A percentile compares a stretch with the other conserved stretches of the same genome.
Conservation (phyloP, 73 alveolate genomes). For the Uronychia setigera region DNA sequence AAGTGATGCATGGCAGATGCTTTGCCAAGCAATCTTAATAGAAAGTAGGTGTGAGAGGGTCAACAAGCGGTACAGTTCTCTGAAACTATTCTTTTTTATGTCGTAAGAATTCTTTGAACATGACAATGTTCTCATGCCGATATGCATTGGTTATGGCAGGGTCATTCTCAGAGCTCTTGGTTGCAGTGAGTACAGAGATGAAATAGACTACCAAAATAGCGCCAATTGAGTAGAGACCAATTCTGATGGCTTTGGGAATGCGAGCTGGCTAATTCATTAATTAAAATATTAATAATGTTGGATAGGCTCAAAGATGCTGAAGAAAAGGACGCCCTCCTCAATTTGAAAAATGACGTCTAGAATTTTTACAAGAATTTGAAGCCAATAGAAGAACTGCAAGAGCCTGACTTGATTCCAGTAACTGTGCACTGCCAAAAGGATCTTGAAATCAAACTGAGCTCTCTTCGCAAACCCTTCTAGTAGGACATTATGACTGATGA, state of each 20-base stretch:
- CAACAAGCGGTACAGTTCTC: too few species aligned
- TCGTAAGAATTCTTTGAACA: neutral
- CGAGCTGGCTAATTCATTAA: too few species aligned
- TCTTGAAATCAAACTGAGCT: neutral
- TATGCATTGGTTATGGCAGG: neutral
- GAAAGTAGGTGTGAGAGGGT: too few species aligned
- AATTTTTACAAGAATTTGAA: neutral
- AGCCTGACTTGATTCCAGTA: neutral
- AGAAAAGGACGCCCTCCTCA: neutral
- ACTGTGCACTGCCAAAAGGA: neutral
- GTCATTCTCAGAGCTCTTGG: neutral
- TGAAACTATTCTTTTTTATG: neutral
- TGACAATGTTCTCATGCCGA: neutral
- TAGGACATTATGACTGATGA: neutral
- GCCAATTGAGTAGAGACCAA: neutral
- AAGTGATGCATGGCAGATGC: too few species aligned
- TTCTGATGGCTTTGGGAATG: neutral
- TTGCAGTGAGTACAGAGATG: neutral
- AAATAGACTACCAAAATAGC: neutral
- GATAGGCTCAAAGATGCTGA: neutral
- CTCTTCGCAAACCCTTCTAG: neutral
- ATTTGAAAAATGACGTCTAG: neutral
- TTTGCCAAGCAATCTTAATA: too few species aligned
- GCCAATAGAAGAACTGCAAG: neutral
- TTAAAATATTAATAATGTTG: neutral